A percentile compares a stretch with the other conserved stretches of the same genome.
phyloP scores from a whole-genome alignment of 768 basidiomycete species.

The Calocybe cyanea region DNA sequence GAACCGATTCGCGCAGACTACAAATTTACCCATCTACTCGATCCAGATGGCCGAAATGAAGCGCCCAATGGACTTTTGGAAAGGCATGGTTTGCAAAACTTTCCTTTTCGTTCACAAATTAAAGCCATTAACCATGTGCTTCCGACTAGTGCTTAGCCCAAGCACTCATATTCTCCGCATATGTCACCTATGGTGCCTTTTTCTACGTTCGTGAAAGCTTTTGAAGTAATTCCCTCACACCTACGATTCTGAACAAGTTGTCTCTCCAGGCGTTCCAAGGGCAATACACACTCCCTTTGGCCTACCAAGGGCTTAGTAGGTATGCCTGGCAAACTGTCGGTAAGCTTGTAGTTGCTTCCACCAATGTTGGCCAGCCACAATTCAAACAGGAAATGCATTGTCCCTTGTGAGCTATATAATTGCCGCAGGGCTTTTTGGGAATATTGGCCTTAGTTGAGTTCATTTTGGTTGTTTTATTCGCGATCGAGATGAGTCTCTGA shows the following conservation, averaged over 20 bases:
- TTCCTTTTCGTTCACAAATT: background rate
- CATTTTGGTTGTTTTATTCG: background rate
- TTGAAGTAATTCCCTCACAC: background rate
- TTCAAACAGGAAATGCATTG: slow-evolving; percentile 36
- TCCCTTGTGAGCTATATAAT: slow-evolving; percentile 51
- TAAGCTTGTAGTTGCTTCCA: slow-evolving; percentile 13
- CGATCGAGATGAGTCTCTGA: background rate
- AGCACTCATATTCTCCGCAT: slow-evolving; percentile 47
- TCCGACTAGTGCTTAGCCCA: slow-evolving; percentile 36
- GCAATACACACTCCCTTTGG: slow-evolving; percentile 50
- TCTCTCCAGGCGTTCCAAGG: slow-evolving; percentile 49
- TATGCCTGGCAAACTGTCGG: slow-evolving; percentile 47
- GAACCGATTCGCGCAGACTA: too few relatives aligned
- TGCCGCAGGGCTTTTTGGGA: slow-evolving; percentile 61
- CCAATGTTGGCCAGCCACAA: background rate
- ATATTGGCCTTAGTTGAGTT: slow-evolving; percentile 50
- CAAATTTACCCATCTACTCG: too few relatives aligned
- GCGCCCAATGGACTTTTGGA: slow-evolving; percentile 67
- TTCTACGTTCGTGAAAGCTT: slow-evolving; percentile 39
- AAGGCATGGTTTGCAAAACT: slow-evolving; percentile 45
- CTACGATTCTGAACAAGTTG: background rate
- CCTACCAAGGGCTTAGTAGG: slow-evolving; percentile 42
- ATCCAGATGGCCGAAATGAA: slow-evolving; percentile 65
- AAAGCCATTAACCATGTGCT: background rate
- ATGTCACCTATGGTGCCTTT: slow-evolving; percentile 55